Evolutionary conservation across 441 rosid genomes (phyloP).

Genomic region (Daphne laureola): DNA sequence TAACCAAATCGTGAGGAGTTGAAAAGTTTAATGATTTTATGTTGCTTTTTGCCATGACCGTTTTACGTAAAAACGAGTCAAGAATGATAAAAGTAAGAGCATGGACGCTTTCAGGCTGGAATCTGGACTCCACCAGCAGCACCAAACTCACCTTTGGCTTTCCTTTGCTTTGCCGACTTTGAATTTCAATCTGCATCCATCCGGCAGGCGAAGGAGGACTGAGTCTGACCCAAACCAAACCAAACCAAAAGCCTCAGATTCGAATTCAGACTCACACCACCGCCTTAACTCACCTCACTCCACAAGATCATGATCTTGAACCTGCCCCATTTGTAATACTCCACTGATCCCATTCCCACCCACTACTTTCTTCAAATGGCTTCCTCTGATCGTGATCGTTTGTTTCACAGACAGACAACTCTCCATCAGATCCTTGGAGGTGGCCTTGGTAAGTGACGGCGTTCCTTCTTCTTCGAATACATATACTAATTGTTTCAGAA

Average conservation of each 20-base stretch:
- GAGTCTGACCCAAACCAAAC: too few species aligned
- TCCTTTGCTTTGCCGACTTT: too few species aligned
- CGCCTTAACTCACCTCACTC: slow-evolving; percentile 11
- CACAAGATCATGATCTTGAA: slow-evolving; percentile 15
- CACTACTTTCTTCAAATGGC: slow-evolving; percentile 25
- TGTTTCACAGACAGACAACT: slow-evolving; percentile 61
- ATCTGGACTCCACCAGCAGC: slow-evolving; percentile 21
- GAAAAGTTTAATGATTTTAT: too few species aligned
- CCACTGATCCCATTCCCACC: not conserved
- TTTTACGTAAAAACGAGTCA: not conserved
- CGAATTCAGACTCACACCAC: slow-evolving; percentile 22
- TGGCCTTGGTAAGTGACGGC: slow-evolving; percentile 63
- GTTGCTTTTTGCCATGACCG: too few species aligned
- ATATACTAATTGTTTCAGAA: too few species aligned
- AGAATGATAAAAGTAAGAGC: slow-evolving; percentile 17
- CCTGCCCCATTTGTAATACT: not conserved
- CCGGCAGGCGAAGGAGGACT: too few species aligned
- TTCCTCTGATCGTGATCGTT: slow-evolving; percentile 39
- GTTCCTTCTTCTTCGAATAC: too few species aligned
- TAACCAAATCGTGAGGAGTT: too few species aligned
- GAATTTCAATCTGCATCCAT: too few species aligned
- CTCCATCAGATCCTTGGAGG: slow-evolving; percentile 81
- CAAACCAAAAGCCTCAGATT: slow-evolving; percentile 38
- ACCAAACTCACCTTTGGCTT: not conserved
- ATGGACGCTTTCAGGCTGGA: slow-evolving; percentile 70